Evolutionary conservation across 2,329 filamentous ascomycete species (phyloP), one percentile per base, ranked within the genome.

Genomic region (Bisporella sp.): DNA sequence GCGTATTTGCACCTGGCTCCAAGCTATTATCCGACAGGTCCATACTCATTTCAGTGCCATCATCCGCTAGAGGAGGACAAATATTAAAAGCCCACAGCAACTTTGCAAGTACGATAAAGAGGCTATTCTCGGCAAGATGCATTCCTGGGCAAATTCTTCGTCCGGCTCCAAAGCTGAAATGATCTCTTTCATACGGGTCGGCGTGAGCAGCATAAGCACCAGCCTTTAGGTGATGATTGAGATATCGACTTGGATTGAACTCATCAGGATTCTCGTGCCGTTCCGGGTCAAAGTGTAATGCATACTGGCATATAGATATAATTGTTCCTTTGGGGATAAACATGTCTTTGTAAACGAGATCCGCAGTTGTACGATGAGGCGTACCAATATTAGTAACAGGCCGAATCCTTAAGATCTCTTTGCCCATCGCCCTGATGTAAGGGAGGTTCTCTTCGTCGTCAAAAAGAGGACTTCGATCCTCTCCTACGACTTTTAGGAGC

Each of bases 61-160:
- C 21, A 21, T 21, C 21, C 21, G 21, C 21, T 21, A 21, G 21
- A 21, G 21, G 21, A 21, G 13, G 29, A 6, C 6, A 13, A 21
- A 45, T 29, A 31, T 55, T n/a, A 31, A 50, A 55, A 5, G 46
- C 53, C 53, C 53, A 55, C 6, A 53, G 33, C 2, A 53, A 31
- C 9, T 49, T 47, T 21, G 44, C 29, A 12, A 48, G 7, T 29
- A 31, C 31, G 33, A 49, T 3, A 13, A 35, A 41, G 4, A 47
- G 31, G 12, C 6, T 35, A 30, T 41, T 39, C 9, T 53, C 50
- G 11, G 47, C 53, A 9, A 55, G 66, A 48, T 79, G 74, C 39
- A 78, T 74, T 0, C 79, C 80, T 1, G 74, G 77, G 59, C 79
- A 83, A 35, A 81, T 70, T 31, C 79, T 69, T 0, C 69, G 58